Conservation (phyloP, 805 yeast genomes). For the Zygosaccharomyces bisporus region DNA sequence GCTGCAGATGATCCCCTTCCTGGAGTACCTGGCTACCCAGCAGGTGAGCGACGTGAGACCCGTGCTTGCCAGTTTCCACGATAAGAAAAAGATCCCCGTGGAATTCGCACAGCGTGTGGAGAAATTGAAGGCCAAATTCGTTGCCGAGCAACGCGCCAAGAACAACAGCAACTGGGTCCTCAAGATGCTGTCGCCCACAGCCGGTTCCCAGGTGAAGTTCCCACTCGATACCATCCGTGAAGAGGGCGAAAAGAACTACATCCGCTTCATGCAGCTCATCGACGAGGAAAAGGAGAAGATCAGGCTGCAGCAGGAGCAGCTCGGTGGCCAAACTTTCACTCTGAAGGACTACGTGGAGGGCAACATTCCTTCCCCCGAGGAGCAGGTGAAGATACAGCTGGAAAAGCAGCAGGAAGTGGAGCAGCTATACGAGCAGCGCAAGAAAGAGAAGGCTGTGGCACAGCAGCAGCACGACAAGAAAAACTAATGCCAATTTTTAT, state of each 20-base stretch:
- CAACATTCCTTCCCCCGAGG: slow-evolving; percentile 75
- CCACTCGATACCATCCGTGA: slow-evolving; percentile 88
- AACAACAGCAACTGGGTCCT: slow-evolving; percentile 51
- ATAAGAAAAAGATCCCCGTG: slow-evolving; percentile 61
- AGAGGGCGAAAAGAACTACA: slow-evolving; percentile 86
- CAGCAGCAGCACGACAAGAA: slow-evolving; percentile 12
- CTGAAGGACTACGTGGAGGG: slow-evolving; percentile 81
- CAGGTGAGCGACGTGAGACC: slow-evolving; percentile 85
- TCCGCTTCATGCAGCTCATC: slow-evolving; percentile 72
- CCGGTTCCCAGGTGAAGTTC: slow-evolving; percentile 40
- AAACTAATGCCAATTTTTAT: slow-evolving; percentile 7
- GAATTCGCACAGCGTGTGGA: slow-evolving; percentile 81
- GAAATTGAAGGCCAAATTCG: slow-evolving; percentile 67
- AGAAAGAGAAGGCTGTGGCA: slow-evolving; percentile 17
- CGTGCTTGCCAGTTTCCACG: slow-evolving; percentile 66
- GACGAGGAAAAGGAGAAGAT: slow-evolving; percentile 73
- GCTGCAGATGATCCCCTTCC: slow-evolving; percentile 79
- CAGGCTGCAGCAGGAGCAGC: slow-evolving; percentile 67
- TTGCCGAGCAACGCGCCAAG: slow-evolving; percentile 46
- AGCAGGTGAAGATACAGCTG: slow-evolving; percentile 43
- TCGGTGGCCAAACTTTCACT: slow-evolving; percentile 79
- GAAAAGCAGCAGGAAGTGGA: slow-evolving; percentile 42
- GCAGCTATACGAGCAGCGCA: slow-evolving; percentile 32
- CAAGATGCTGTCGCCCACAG: slow-evolving; percentile 45
- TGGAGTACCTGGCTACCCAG: slow-evolving; percentile 92